phyloP scores from a whole-genome alignment of 148 eudicot genomes.

The Cornus florida region DNA sequence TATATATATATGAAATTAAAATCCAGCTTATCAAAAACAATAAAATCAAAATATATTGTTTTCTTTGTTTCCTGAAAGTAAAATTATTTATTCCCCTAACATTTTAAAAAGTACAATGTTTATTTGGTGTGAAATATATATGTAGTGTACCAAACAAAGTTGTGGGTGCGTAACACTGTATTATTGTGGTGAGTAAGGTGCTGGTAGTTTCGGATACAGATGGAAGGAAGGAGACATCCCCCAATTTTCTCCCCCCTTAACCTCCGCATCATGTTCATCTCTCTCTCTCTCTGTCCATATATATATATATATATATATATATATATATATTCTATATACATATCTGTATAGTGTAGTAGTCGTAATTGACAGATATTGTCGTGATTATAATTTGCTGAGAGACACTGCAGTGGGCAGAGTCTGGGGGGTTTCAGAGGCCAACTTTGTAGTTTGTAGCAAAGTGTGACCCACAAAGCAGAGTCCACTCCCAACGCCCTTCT shows the following conservation, averaged over 20 bases:
- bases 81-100: too few species aligned
- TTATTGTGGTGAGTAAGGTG: not conserved
- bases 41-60: too few species aligned
- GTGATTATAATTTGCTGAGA: not conserved
- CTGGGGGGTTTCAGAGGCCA: not conserved
- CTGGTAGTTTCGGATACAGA: not conserved
- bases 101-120: too few species aligned
- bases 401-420: not conserved
- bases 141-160: too few species aligned
- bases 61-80: too few species aligned
- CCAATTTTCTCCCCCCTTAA: not conserved
- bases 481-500: not conserved
- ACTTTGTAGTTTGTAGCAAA: not conserved
- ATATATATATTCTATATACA: too few species aligned
- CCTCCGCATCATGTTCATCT: not conserved
- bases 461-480: not conserved
- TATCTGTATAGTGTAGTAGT: not conserved
- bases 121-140: too few species aligned
- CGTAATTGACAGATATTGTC: not conserved
- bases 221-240: constrained; percentile 1
- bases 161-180: too few species aligned
- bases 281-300: not conserved
- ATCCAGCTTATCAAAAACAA: too few species aligned
- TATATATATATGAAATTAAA: too few species aligned
- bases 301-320: not conserved